Conservation (phyloP, 2,329 filamentous ascomycete genomes). For the Ophioceras dolichostomum region DNA sequence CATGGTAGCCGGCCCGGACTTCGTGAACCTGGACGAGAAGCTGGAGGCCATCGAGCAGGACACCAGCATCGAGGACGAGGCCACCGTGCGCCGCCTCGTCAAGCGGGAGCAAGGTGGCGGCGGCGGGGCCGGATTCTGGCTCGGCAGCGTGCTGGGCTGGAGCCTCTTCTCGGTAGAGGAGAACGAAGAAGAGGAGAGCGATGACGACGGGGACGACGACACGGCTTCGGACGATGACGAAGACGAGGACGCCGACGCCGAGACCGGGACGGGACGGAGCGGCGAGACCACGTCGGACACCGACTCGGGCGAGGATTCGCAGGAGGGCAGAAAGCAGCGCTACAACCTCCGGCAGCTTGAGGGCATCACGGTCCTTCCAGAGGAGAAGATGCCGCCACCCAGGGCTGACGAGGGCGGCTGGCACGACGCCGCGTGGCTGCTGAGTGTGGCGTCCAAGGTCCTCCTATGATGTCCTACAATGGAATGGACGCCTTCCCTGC, state of each 20-base stretch:
- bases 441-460: constrained; percentile 52
- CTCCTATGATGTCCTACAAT: no score
- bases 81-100: constrained; percentile 42
- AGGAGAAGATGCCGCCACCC: constrained; percentile 34
- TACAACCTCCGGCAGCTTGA: constrained; percentile 25
- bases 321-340: constrained; percentile 11
- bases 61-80: constrained; percentile 42
- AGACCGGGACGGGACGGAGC: constrained; percentile 9
- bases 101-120: constrained; percentile 34
- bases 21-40: constrained; percentile 49
- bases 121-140: constrained; percentile 40
- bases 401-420: constrained; percentile 46
- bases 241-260: constrained; percentile 16
- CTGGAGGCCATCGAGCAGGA: constrained; percentile 39
- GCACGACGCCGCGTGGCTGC: constrained; percentile 56
- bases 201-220: constrained; percentile 23
- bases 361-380: constrained; percentile 25
- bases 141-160: constrained; percentile 46
- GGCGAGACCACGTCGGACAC: constrained; percentile 3
- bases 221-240: constrained; percentile 26
- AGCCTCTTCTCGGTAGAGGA: constrained; percentile 51
- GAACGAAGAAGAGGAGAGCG: constrained; percentile 37
- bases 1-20: constrained; percentile 41
- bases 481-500: no score
- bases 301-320: not conserved